phyloP scores from a whole-genome alignment of 306 rosid species.

The Coriaria nepalensis region DNA sequence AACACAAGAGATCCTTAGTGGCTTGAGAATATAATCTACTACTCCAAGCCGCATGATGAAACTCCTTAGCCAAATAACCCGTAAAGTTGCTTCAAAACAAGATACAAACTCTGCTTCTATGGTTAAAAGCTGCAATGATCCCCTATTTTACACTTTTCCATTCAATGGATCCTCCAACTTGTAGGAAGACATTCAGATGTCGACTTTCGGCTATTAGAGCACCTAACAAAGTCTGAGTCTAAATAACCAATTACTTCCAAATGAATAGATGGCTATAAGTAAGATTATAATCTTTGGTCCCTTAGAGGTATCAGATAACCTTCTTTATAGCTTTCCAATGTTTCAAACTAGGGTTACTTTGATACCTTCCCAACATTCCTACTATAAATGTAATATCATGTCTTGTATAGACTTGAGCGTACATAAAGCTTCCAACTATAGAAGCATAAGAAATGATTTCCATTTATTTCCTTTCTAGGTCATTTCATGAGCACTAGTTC shows the following conservation, averaged over 20 bases:
- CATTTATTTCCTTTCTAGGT: slow-evolving; percentile 2
- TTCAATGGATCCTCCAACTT: not conserved
- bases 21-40: not conserved
- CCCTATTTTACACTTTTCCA: not conserved
- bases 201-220: no score
- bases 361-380: slow-evolving; percentile 1
- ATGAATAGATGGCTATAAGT: not conserved
- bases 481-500: not conserved
- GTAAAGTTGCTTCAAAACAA: not conserved
- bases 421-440: slow-evolving; percentile 4
- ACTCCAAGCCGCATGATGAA: not conserved
- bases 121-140: not conserved
- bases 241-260: slow-evolving; percentile 1
- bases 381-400: not conserved
- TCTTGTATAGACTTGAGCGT: slow-evolving; percentile 10
- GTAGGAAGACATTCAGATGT: no score
- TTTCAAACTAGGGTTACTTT: not conserved
- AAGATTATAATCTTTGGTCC: slow-evolving; percentile 1
- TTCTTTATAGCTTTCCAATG: not conserved
- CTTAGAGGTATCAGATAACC: not conserved
- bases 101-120: not conserved
- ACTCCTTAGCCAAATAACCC: not conserved
- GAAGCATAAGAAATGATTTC: not conserved
- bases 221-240: not conserved
- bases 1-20: not conserved